Evolutionary conservation across 371 early-diverging fungal species (phyloP).

Genomic region (Caulochytrium protostelioides): DNA sequence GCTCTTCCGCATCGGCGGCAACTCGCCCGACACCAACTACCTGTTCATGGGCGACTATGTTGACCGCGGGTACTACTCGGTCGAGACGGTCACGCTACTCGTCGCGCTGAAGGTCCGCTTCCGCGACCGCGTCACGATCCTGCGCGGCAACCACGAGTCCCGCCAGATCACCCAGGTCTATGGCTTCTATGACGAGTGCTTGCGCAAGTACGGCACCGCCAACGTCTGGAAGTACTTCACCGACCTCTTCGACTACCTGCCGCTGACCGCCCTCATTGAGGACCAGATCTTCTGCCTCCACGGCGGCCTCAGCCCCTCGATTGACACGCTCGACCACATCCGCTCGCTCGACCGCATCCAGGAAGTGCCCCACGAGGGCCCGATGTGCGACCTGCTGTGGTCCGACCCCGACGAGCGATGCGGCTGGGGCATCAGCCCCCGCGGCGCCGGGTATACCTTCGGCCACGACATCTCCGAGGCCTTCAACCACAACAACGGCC

Average conservation of each 20-base stretch:
- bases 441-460: slow-evolving; percentile 98
- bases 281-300: slow-evolving; percentile 95
- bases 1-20: slow-evolving; percentile 93
- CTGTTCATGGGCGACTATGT: slow-evolving; percentile 99
- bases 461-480: slow-evolving; percentile 82
- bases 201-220: slow-evolving; percentile 93
- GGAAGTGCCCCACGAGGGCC: slow-evolving; percentile 98
- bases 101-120: slow-evolving; percentile 90
- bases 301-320: slow-evolving; percentile 96
- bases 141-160: slow-evolving; percentile 98
- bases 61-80: slow-evolving; percentile 97
- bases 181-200: slow-evolving; percentile 99
- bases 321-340: slow-evolving; percentile 94
- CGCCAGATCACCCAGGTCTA: slow-evolving; percentile 99
- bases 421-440: slow-evolving; percentile 96
- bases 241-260: slow-evolving; percentile 96
- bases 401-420: slow-evolving; percentile 79
- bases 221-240: slow-evolving; percentile 98
- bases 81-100: slow-evolving; percentile 94
- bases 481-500: slow-evolving; percentile 93
- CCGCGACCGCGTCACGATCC: slow-evolving; percentile 84
- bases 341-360: slow-evolving; percentile 87
- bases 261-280: slow-evolving; percentile 88
- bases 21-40: slow-evolving; percentile 95
- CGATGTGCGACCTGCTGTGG: slow-evolving; percentile 60